A percentile compares a stretch with the other conserved stretches of the same genome.
These are phyloP conservation scores for Barbatosphaeria neglecta DNA, from an alignment of 495 filamentous ascomycete genomes.

Conservation along the genomic window DNA sequence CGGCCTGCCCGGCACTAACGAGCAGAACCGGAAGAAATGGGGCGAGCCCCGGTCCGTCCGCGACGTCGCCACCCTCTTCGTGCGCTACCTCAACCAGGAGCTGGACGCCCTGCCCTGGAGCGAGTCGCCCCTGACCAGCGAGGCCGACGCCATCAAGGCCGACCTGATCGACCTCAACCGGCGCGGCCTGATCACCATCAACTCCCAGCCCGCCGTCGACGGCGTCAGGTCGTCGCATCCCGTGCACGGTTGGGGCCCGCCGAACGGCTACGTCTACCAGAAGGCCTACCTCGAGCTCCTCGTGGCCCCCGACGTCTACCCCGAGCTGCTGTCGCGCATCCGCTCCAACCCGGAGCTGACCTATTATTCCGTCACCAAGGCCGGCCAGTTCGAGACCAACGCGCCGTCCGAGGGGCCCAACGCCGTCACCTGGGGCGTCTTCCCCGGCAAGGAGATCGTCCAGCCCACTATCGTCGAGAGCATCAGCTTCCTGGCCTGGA, in stretches of 20 bases:
- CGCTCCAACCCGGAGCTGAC: conserved; percentile 70
- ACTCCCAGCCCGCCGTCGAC: conserved; percentile 92
- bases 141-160: conserved; percentile 65
- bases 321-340: conserved; percentile 69
- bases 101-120: conserved; percentile 88
- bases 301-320: conserved; percentile 64
- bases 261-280: conserved; percentile 94
- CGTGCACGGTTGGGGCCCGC: conserved; percentile 86
- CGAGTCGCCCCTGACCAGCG: conserved; percentile 70
- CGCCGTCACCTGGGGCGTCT: conserved; percentile 97
- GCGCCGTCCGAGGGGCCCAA: conserved; percentile 76
- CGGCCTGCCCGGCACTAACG: conserved; percentile 91
- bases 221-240: conserved; percentile 83
- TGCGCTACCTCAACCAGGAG: conserved; percentile 67
- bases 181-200: conserved; percentile 86
- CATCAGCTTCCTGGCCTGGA: conserved; percentile 96
- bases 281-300: conserved; percentile 95
- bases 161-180: conserved; percentile 71
- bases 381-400: conserved; percentile 75
- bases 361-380: conserved; percentile 82
- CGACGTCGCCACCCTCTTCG: conserved; percentile 74
- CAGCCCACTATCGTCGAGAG: conserved; percentile 99
- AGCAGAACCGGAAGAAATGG: conserved; percentile 93
- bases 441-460: conserved; percentile 96
- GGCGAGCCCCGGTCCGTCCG: conserved; percentile 67